Conservation (phyloP, 2,329 filamentous ascomycete genomes). For the Ascochyta fabae region DNA sequence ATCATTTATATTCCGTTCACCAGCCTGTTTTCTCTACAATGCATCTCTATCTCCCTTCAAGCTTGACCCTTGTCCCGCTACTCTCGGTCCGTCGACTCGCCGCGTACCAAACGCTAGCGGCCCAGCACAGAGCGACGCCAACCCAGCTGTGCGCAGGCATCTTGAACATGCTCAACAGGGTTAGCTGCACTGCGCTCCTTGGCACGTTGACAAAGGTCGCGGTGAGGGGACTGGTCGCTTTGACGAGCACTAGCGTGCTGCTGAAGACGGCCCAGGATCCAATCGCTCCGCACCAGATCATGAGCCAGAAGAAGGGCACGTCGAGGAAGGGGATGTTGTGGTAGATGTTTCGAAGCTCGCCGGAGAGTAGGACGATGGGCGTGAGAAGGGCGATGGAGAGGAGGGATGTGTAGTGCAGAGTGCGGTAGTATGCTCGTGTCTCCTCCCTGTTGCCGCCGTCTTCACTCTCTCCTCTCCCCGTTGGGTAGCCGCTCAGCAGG, state of each 20-base stretch:
- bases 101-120: conserved; percentile 58
- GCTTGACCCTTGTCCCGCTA: conserved; percentile 35
- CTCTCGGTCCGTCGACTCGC: conserved; percentile 51
- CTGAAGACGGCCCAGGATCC: conserved; percentile 58
- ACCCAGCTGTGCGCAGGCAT: conserved; percentile 61
- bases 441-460: conserved; percentile 52
- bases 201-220: conserved; percentile 59
- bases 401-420: conserved; percentile 60
- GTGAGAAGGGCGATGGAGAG: conserved; percentile 58
- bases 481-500: conserved; percentile 50
- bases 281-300: conserved; percentile 57
- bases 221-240: conserved; percentile 59
- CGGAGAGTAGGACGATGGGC: conserved; percentile 58
- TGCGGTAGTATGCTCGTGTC: conserved; percentile 59
- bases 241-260: conserved; percentile 56
- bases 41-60: conserved; percentile 32
- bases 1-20: too few relatives aligned
- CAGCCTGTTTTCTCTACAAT: too few relatives aligned
- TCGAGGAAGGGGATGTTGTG: conserved; percentile 63
- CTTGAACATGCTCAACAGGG: conserved; percentile 55
- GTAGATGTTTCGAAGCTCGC: conserved; percentile 57
- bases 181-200: conserved; percentile 56
- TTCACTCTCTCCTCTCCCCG: conserved; percentile 27
- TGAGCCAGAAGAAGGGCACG: conserved; percentile 63
- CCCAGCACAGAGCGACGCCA: conserved; percentile 59